These are phyloP conservation scores for Corniculantispora saksenae DNA, from an alignment of 2,329 filamentous ascomycete species.

Conservation along the genomic window DNA sequence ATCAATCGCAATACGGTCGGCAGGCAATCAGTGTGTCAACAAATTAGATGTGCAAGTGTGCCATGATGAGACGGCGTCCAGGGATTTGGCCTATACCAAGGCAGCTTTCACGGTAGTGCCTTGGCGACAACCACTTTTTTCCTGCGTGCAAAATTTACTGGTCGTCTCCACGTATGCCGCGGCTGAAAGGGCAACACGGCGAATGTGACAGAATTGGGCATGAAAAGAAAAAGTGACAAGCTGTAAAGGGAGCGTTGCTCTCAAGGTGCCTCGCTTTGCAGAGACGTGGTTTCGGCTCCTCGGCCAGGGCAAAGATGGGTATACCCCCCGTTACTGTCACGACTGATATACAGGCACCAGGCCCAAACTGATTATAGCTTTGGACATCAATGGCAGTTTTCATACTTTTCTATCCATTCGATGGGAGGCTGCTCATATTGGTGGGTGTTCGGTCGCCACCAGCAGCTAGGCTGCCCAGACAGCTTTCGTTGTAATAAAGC, in stretches of 20 bases:
- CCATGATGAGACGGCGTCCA: background rate
- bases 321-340: too few relatives aligned
- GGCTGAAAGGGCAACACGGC: background rate
- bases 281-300: too few relatives aligned
- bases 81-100: background rate
- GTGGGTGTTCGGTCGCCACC: background rate
- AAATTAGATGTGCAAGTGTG: background rate
- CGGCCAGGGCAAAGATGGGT: too few relatives aligned
- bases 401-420: too few relatives aligned
- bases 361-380: too few relatives aligned
- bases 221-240: too few relatives aligned
- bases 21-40: background rate
- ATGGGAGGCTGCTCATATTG: background rate
- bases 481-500: background rate
- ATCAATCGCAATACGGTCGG: background rate
- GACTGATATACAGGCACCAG: too few relatives aligned
- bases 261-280: too few relatives aligned
- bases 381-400: too few relatives aligned
- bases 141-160: background rate
- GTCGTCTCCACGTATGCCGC: background rate
- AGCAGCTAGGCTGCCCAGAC: background rate
- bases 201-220: background rate
- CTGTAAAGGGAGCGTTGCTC: too few relatives aligned
- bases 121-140: constrained; percentile 1
- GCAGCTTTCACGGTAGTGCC: background rate